phyloP scores from a whole-genome alignment of 805 yeast genomes.

The Jamesozyma hellenica region DNA sequence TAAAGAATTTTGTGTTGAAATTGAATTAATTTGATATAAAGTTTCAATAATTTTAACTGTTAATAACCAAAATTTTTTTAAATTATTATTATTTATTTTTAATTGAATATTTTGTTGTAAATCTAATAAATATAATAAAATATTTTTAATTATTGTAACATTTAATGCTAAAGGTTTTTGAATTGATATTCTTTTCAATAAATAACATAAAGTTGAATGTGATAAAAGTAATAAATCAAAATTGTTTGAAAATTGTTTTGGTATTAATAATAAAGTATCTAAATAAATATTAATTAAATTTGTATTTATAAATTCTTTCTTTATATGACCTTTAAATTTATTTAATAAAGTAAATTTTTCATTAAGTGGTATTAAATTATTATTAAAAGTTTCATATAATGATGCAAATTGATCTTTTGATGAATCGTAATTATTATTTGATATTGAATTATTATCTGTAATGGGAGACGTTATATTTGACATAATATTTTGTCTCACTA shows the following conservation, averaged over 20 bases:
- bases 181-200: constrained; percentile 35
- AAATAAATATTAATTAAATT: constrained; percentile 19
- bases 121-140: constrained; percentile 10
- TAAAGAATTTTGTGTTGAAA: constrained; percentile 6
- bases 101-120: constrained; percentile 1
- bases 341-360: constrained; percentile 15
- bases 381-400: constrained; percentile 1
- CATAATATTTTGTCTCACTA: too few species aligned
- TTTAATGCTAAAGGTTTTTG: constrained; percentile 25
- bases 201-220: constrained; percentile 37
- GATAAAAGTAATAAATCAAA: constrained; percentile 17
- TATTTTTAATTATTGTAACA: constrained; percentile 4
- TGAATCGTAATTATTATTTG: not conserved
- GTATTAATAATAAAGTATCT: constrained; percentile 14
- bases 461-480: not conserved
- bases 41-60: constrained; percentile 27
- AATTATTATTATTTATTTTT: constrained; percentile 1
- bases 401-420: not conserved
- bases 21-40: constrained; percentile 21
- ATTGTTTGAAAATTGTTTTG: not conserved
- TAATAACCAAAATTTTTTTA: constrained; percentile 23
- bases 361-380: constrained; percentile 5
- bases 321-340: constrained; percentile 29
- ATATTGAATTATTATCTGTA: not conserved
- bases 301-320: constrained; percentile 25